These are phyloP conservation scores for Aspergillus ochraceoroseus DNA, from an alignment of 2,329 filamentous ascomycete species.

Conservation along the genomic window DNA sequence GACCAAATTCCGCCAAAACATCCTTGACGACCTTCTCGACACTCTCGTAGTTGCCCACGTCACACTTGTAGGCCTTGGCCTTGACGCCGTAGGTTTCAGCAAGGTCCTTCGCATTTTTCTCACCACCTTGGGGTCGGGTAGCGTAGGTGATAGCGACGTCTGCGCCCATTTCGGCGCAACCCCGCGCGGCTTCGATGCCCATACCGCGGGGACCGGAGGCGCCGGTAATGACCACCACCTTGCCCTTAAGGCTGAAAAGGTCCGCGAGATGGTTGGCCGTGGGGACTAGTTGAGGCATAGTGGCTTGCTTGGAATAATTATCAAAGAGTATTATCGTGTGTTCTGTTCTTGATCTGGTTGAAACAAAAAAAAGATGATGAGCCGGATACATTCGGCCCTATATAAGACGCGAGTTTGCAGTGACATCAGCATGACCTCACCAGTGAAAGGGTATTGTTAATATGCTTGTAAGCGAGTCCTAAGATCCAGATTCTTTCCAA, in stretches of 20 bases:
- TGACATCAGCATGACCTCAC: conserved; percentile 8
- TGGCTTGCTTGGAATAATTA: conserved; percentile 16
- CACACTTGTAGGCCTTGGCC: conserved; percentile 63
- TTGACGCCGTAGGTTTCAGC: conserved; percentile 58
- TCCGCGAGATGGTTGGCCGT: conserved; percentile 34
- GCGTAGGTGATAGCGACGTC: conserved; percentile 64
- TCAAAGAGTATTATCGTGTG: too few species aligned
- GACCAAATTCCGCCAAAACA: conserved; percentile 64
- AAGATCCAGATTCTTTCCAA: too few species aligned
- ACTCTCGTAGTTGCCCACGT: conserved; percentile 54
- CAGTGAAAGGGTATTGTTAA: too few species aligned
- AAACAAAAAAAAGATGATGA: background rate
- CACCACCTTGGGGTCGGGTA: conserved; percentile 56
- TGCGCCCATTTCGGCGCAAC: conserved; percentile 61
- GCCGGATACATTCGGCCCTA: background rate
- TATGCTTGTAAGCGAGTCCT: background rate
- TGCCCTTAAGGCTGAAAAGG: conserved; percentile 48
- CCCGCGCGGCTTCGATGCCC: conserved; percentile 62
- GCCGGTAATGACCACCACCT: conserved; percentile 47
- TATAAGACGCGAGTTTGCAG: background rate
- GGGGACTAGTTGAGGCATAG: conserved; percentile 40
- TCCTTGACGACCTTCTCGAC: conserved; percentile 55
- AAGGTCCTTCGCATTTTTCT: conserved; percentile 63
- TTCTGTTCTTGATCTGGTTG: too few species aligned
- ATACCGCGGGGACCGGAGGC: conserved; percentile 60